Evolutionary conservation across 2,329 filamentous ascomycete genomes (phyloP), one percentile per base, ranked within the genome.

Genomic region (Lachnellula occidentalis): DNA sequence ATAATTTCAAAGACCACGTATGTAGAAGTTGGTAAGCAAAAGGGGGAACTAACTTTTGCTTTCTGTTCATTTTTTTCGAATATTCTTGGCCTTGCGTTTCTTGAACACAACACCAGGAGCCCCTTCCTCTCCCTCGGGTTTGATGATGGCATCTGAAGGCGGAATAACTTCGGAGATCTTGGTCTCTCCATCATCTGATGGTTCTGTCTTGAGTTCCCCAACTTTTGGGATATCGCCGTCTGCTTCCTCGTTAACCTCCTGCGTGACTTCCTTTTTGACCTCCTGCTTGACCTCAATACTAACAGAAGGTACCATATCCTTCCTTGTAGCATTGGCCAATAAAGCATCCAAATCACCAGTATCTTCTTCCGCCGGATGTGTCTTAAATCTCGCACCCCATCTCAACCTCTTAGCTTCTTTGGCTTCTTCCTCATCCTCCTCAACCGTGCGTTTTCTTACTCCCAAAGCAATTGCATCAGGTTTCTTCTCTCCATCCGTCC

Each of bases 11-110:
- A 45, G 7, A 21, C 12, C 43, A 15, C n/a, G n/a, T 34, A 48
- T 19, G 19, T 31, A 24, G 27, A 17, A n/a, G 27, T 14, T 34
- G 19, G 22, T 48, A n/a, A 48, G 27, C n/a, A 34, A 34, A 17
- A 27, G 15, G 15, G 15, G n/a, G 12, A 34, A 21, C 34, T 17
- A 5, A 49, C 9, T 34, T n/a, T 24, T 31, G 6, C 4, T 14
- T 27, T 24, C 14, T 34, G n/a, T 19, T 66, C 52, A 85, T 67
- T 80, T 85, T 62, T 84, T 79, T 19, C 83, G 78, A 36, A 84
- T 76, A 49, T 78, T 80, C 74, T 84, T 87, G 14, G 82, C 76
- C 66, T 90, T 92, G 51, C 88, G 76, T 73, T 91, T 92, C 73
- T 92, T 92, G 72, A 92, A 94, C 3, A 90, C 74, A 2, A 90